phyloP scores from a whole-genome alignment of 352 stramenopile species.

The Pythium volutum region DNA sequence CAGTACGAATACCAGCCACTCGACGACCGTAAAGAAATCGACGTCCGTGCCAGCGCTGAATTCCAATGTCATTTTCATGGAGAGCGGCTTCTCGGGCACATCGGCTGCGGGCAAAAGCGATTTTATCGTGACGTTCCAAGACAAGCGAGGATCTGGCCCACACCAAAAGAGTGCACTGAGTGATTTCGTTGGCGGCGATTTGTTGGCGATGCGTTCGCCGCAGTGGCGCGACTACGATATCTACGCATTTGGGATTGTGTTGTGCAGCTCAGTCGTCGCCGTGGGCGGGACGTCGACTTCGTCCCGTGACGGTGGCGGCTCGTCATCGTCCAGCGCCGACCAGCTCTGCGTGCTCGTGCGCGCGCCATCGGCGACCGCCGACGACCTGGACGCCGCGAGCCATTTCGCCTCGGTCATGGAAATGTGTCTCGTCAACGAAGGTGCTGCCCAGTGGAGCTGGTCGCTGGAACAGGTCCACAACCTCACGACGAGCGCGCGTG shows the following conservation, averaged over 20 bases:
- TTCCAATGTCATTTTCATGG: constrained; percentile 59
- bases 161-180: constrained; percentile 18
- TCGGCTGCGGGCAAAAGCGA: constrained; percentile 38
- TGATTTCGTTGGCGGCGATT: constrained; percentile 61
- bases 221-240: constrained; percentile 59
- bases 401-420: constrained; percentile 56
- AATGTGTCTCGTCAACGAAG: constrained; percentile 68
- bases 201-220: constrained; percentile 57
- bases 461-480: constrained; percentile 68
- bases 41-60: constrained; percentile 25
- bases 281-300: constrained; percentile 10
- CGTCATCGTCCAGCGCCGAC: constrained; percentile 29
- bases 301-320: background rate
- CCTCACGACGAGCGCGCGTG: constrained; percentile 68
- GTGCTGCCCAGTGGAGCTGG: constrained; percentile 53
- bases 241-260: constrained; percentile 56
- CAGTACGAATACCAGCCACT: constrained; percentile 15
- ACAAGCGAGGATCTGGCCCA: background rate
- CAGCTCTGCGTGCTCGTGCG: constrained; percentile 67
- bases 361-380: constrained; percentile 29
- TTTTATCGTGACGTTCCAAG: constrained; percentile 63
- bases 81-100: constrained; percentile 62
- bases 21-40: constrained; percentile 12
- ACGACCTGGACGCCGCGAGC: constrained; percentile 18
- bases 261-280: constrained; percentile 66